phyloP scores from a whole-genome alignment of 495 filamentous ascomycete genomes.

The Aspergillus sclerotioniger region DNA sequence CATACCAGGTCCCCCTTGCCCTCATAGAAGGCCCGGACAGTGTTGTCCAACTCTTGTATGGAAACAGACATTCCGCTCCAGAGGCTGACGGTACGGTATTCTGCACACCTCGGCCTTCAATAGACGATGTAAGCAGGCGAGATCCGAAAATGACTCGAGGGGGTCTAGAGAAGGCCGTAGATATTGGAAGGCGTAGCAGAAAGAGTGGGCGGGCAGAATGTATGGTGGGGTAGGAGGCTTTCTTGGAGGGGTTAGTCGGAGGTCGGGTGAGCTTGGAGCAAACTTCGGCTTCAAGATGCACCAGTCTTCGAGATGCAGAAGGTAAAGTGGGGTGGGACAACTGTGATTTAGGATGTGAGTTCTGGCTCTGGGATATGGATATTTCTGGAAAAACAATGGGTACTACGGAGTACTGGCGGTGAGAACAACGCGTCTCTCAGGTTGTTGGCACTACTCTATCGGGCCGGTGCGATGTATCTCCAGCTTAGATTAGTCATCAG shows the following conservation, averaged over 20 bases:
- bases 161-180: constrained; percentile 6
- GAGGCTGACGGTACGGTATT: constrained; percentile 33
- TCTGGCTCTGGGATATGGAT: constrained; percentile 9
- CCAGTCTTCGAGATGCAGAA: constrained; percentile 4
- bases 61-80: constrained; percentile 60
- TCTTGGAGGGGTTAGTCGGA: constrained; percentile 28
- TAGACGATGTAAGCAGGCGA: neutral
- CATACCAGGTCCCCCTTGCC: constrained; percentile 86
- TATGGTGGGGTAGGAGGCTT: constrained; percentile 35
- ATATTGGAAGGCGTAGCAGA: constrained; percentile 11
- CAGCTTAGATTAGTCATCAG: constrained; percentile 13
- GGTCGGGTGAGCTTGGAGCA: constrained; percentile 16
- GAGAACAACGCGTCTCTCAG: constrained; percentile 25
- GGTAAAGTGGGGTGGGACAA: constrained; percentile 12
- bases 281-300: constrained; percentile 11
- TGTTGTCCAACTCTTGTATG: constrained; percentile 91
- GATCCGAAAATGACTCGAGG: neutral
- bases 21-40: constrained; percentile 95
- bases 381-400: constrained; percentile 10
- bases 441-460: constrained; percentile 17
- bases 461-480: constrained; percentile 14
- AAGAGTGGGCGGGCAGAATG: constrained; percentile 18
- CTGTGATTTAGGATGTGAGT: constrained; percentile 5
- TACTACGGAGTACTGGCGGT: constrained; percentile 29
- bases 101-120: constrained; percentile 23